Evolutionary conservation across 495 filamentous ascomycete species (phyloP).

Genomic region (Tuber umbilicatum): DNA sequence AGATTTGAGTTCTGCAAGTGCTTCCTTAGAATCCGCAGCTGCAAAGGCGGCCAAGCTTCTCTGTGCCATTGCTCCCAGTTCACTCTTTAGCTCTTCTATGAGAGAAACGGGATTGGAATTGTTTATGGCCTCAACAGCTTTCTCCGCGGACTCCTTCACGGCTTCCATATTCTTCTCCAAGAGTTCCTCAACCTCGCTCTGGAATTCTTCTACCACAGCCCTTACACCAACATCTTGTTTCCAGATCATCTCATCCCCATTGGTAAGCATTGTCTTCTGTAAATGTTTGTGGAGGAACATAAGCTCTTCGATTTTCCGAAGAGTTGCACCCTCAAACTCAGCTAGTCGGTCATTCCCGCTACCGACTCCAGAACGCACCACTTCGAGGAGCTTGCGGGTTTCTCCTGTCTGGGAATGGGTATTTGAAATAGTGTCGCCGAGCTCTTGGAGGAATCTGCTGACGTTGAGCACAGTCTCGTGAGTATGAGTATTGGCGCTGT

Average conservation of each 20-base stretch:
- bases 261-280: slow-evolving; percentile 32
- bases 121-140: slow-evolving; percentile 47
- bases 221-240: slow-evolving; percentile 55
- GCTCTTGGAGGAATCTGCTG: slow-evolving; percentile 40
- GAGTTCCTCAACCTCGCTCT: slow-evolving; percentile 86
- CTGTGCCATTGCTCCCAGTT: slow-evolving; percentile 51
- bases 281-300: slow-evolving; percentile 64
- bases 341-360: slow-evolving; percentile 39
- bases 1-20: slow-evolving; percentile 68
- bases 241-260: slow-evolving; percentile 39
- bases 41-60: slow-evolving; percentile 39
- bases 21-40: slow-evolving; percentile 49
- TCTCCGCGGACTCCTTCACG: slow-evolving; percentile 55
- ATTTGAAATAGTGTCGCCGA: slow-evolving; percentile 32
- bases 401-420: slow-evolving; percentile 38
- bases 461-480: slow-evolving; percentile 34
- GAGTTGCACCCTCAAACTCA: slow-evolving; percentile 35
- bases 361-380: slow-evolving; percentile 39
- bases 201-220: slow-evolving; percentile 75
- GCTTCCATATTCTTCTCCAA: slow-evolving; percentile 49
- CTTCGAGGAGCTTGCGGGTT: slow-evolving; percentile 41
- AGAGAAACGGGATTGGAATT: slow-evolving; percentile 47
- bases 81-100: slow-evolving; percentile 64
- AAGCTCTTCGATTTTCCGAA: slow-evolving; percentile 58
- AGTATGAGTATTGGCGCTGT: slow-evolving; percentile 37